A percentile compares a stretch with the other conserved stretches of the same genome.
Evolutionary conservation across 495 filamentous ascomycete genomes (phyloP).

Genomic region (Aspergillus sclerotioniger): DNA sequence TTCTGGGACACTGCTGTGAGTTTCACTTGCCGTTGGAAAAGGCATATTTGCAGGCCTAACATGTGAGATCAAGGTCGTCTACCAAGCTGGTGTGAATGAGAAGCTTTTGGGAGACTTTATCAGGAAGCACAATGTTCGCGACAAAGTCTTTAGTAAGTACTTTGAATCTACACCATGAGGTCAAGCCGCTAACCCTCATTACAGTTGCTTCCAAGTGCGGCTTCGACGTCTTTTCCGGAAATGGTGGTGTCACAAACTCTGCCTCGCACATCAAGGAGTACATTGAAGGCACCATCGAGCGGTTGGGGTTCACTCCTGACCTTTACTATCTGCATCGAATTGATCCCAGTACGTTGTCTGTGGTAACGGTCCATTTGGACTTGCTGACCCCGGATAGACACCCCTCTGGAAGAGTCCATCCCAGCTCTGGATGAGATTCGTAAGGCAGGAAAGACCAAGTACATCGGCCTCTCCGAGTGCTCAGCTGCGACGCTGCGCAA

Average conservation of each 20-base stretch:
- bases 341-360: slow-evolving; percentile 33
- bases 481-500: slow-evolving; percentile 45
- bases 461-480: slow-evolving; percentile 47
- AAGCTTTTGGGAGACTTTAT: slow-evolving; percentile 54
- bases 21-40: background rate
- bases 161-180: background rate
- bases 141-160: slow-evolving; percentile 44
- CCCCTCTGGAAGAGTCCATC: slow-evolving; percentile 48
- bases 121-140: slow-evolving; percentile 49
- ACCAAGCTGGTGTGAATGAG: slow-evolving; percentile 48
- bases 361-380: background rate
- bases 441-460: slow-evolving; percentile 46
- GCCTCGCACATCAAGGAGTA: slow-evolving; percentile 49
- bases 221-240: slow-evolving; percentile 31
- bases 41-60: background rate
- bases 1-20: slow-evolving; percentile 54
- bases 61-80: slow-evolving; percentile 35
- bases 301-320: slow-evolving; percentile 49
- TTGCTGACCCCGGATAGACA: slow-evolving; percentile 29
- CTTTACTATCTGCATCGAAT: slow-evolving; percentile 44
- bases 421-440: slow-evolving; percentile 45
- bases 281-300: slow-evolving; percentile 51
- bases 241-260: slow-evolving; percentile 41
- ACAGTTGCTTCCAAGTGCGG: slow-evolving; percentile 53
- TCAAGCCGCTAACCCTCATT: background rate